Conservation (phyloP, 176 grass and related monocot species). For the Cocos nucifera region DNA sequence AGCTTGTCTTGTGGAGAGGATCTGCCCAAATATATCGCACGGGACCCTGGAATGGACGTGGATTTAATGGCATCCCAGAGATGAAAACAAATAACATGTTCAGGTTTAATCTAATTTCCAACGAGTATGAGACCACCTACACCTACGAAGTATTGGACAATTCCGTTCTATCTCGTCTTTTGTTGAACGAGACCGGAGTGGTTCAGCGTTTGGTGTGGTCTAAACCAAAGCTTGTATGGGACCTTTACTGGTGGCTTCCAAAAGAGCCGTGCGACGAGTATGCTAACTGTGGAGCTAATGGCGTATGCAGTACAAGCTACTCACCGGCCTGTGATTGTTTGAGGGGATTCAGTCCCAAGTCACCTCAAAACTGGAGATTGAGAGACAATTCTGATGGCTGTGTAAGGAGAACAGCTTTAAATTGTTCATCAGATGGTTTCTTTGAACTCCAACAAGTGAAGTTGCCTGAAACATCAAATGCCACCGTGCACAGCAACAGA, state of each 20-base stretch:
- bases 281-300: slow-evolving; percentile 34
- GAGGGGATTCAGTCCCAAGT: slow-evolving; percentile 36
- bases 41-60: slow-evolving; percentile 42
- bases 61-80: slow-evolving; percentile 28
- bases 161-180: slow-evolving; percentile 12
- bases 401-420: slow-evolving; percentile 23
- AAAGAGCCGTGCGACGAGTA: slow-evolving; percentile 35
- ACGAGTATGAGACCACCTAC: slow-evolving; percentile 29
- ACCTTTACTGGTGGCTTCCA: slow-evolving; percentile 38
- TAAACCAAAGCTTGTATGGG: slow-evolving; percentile 1
- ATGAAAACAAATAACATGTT: slow-evolving; percentile 20
- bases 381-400: slow-evolving; percentile 25
- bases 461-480: slow-evolving; percentile 42
- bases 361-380: slow-evolving; percentile 29
- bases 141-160: slow-evolving; percentile 11
- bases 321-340: slow-evolving; percentile 28
- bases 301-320: slow-evolving; percentile 26
- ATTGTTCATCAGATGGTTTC: slow-evolving; percentile 40
- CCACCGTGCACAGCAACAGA: slow-evolving; percentile 21
- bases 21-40: background rate
- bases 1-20: slow-evolving; percentile 32
- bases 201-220: slow-evolving; percentile 21
- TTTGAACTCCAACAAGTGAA: slow-evolving; percentile 30
- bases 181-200: background rate
- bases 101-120: slow-evolving; percentile 12